Evolutionary conservation across 2,329 filamentous ascomycete species (phyloP), one percentile per base, ranked within the genome.

Genomic region (Blastomyces percursus): DNA sequence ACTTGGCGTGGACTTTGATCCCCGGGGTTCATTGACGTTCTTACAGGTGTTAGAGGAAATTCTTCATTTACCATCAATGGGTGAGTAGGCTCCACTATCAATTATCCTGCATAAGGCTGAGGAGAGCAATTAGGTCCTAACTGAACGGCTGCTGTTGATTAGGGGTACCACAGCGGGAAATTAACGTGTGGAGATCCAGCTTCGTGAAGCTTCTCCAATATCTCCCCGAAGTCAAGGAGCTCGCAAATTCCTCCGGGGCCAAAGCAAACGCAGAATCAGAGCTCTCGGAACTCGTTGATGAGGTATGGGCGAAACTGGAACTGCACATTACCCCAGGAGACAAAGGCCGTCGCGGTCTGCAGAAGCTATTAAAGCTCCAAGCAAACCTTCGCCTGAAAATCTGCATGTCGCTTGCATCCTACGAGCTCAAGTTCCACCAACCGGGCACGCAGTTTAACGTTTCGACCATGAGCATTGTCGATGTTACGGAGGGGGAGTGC

Each of bases 391-490:
- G 57, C 42, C 27, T 59, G 30, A 59, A 59, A 35, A 59, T 42
- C 14, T 50, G 57, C 42, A 24, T 59, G 57, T 59, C 57, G 14
- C 42, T 59, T 7, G 57, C 57, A 7, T 59, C 57, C 5, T 59
- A 59, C 12, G 42, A 59, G 42, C n/a, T 48, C 42, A 32, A 46
- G 42, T 59, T 19, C 42, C 44, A 59, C 11, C 19, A 48, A 14
- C 57, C 42, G 2, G 57, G 57, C 7, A 59, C 57, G 30, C 57
- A 46, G 24, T 59, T 32, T 9, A 59, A 59, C 27, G 11, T n/a
- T 19, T 24, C 57, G 30, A 59, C 57, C 57, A 59, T 59, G 57
- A 59, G 57, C 42, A 59, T 59, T 24, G 57, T 59, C 24, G 57
- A 59, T 59, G 42, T 59, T 27, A 59, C 57, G 27, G 57, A 59